A percentile compares a stretch with the other conserved stretches of the same genome.
Evolutionary conservation across 2,329 filamentous ascomycete species (phyloP).

Genomic region (Penicillium sp.): DNA sequence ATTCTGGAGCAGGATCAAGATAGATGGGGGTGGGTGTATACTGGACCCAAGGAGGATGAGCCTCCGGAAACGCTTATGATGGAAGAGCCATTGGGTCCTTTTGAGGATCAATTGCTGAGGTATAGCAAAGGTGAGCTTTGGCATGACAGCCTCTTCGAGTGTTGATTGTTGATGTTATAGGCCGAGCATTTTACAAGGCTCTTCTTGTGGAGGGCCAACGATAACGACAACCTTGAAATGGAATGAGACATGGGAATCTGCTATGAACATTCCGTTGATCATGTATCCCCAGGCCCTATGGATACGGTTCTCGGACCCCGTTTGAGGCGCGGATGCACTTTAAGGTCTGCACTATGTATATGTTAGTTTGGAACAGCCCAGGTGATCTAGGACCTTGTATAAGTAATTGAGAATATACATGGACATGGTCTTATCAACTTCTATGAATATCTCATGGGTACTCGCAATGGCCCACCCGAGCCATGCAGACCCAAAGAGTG

Average conservation of each 20-base stretch:
- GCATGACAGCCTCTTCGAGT: too few species aligned
- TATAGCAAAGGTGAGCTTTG: slow-evolving; percentile 13
- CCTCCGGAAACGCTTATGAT: slow-evolving; percentile 11
- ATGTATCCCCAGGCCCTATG: too few species aligned
- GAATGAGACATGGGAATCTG: not conserved
- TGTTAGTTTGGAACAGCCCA: too few species aligned
- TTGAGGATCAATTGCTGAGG: slow-evolving; percentile 12
- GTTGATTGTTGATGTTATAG: not conserved
- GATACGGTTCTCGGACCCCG: too few species aligned
- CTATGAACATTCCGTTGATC: too few species aligned
- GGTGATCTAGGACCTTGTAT: too few species aligned
- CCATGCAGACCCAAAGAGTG: slow-evolving; percentile 10
- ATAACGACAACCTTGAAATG: not conserved
- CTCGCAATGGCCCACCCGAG: not conserved
- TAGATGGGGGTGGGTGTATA: slow-evolving; percentile 16
- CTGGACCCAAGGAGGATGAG: slow-evolving; percentile 10
- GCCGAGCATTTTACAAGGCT: not conserved
- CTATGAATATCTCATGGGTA: not conserved
- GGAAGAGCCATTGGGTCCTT: slow-evolving; percentile 15
- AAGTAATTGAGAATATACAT: not conserved
- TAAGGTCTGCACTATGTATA: too few species aligned
- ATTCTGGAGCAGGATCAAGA: slow-evolving; percentile 7
- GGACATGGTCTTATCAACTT: not conserved
- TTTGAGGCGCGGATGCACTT: too few species aligned
- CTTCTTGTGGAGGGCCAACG: not conserved